Conservation (phyloP, 2,329 filamentous ascomycete species). For the Cladosporium sp. region DNA sequence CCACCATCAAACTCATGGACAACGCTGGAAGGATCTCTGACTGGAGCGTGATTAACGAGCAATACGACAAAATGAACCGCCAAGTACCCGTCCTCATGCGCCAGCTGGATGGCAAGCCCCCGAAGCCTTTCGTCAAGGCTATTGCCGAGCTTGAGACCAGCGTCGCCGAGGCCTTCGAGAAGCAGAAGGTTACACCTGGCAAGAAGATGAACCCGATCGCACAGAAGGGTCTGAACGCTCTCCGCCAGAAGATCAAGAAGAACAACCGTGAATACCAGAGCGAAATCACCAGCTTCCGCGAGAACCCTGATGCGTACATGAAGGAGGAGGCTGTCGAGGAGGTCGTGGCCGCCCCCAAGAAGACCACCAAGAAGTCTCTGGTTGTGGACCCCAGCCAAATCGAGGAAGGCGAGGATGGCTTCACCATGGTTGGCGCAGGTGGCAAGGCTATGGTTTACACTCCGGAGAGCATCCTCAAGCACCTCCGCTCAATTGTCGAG, state of each 20-base stretch:
- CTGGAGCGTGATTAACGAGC: constrained; percentile 76
- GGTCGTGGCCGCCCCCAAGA: constrained; percentile 54
- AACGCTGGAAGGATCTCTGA: constrained; percentile 98
- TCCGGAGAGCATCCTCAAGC: constrained; percentile 96
- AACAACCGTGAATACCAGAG: constrained; percentile 92
- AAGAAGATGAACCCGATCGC: constrained; percentile 99
- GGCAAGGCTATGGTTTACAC: constrained; percentile 91
- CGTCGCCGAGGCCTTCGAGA: constrained; percentile 89
- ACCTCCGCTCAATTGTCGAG: constrained; percentile 89
- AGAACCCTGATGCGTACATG: constrained; percentile 85
- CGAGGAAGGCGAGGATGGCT: constrained; percentile 77
- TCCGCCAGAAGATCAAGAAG: constrained; percentile 98
- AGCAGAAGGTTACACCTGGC: constrained; percentile 83
- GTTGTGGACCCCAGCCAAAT: constrained; percentile 54
- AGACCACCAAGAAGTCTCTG: constrained; percentile 50
- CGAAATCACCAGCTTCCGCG: constrained; percentile 84
- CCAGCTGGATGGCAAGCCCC: constrained; percentile 70
- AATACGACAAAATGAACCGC: constrained; percentile 65
- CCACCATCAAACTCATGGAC: constrained; percentile 85
- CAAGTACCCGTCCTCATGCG: constrained; percentile 49
- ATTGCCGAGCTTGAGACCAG: constrained; percentile 92
- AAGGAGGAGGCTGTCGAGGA: constrained; percentile 78
- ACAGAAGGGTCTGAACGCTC: constrained; percentile 89
- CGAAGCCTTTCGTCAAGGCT: constrained; percentile 90
- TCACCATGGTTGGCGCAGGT: constrained; percentile 83